A percentile compares a stretch with the other conserved stretches of the same genome.
Conservation (phyloP, 306 rosid genomes). For the Canavalia gladiata region DNA sequence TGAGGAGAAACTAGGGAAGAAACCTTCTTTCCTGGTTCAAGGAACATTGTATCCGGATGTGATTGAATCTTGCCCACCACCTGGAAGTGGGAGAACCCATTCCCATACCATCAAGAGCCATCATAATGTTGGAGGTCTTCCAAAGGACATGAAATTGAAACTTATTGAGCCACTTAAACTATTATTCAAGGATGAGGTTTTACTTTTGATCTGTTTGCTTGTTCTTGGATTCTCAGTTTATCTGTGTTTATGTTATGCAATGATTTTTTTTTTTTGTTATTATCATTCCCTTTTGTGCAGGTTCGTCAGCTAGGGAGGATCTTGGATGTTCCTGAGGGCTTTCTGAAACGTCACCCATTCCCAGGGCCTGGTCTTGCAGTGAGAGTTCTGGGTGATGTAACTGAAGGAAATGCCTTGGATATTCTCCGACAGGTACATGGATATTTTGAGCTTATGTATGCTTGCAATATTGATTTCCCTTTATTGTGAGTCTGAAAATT, state of each 20-base stretch:
- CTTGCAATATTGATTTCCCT: constrained; percentile 24
- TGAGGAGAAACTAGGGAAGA: constrained; percentile 70
- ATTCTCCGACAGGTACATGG: constrained; percentile 78
- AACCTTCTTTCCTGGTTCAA: constrained; percentile 81
- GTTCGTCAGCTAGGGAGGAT: constrained; percentile 88
- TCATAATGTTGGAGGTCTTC: constrained; percentile 99
- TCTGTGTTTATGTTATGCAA: background rate
- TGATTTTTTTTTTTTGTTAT: constrained; percentile 4
- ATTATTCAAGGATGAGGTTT: constrained; percentile 95
- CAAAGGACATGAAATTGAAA: constrained; percentile 95
- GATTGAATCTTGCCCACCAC: constrained; percentile 98
- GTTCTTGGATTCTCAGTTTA: constrained; percentile 17
- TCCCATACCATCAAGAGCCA: constrained; percentile 99
- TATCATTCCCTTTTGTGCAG: constrained; percentile 46
- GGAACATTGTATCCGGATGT: constrained; percentile 96
- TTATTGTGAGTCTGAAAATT: background rate
- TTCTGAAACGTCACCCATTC: constrained; percentile 94
- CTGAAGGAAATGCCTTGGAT: constrained; percentile 81
- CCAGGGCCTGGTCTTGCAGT: constrained; percentile 99
- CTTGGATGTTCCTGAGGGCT: constrained; percentile 78
- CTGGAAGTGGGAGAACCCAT: constrained; percentile 90
- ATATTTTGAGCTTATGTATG: constrained; percentile 13
- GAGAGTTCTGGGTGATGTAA: constrained; percentile 91
- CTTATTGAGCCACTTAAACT: constrained; percentile 95
- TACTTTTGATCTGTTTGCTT: constrained; percentile 44